Evolutionary conservation across 352 stramenopile genomes (phyloP).

Genomic region (Phytophthora idaei): DNA sequence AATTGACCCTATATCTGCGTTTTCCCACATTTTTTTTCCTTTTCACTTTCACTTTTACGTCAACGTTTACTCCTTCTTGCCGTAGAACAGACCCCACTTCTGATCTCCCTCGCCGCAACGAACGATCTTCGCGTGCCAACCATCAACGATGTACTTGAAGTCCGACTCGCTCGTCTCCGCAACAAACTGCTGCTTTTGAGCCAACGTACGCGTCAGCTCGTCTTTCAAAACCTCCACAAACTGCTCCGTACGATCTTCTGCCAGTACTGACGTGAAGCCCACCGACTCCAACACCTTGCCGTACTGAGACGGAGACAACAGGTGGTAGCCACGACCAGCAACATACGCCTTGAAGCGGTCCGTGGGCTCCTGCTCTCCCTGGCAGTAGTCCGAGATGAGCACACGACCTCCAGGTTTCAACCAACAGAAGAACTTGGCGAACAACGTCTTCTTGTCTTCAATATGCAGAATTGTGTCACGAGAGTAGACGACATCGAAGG

Average conservation of each 20-base stretch:
- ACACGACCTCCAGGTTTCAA: conserved; percentile 67
- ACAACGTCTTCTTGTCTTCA: conserved; percentile 60
- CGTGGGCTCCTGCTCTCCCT: conserved; percentile 52
- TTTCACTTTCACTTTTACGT: background rate
- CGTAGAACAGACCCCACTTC: conserved; percentile 82
- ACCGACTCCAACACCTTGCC: conserved; percentile 52
- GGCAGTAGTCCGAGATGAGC: conserved; percentile 78
- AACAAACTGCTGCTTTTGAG: conserved; percentile 71
- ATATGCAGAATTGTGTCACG: conserved; percentile 83
- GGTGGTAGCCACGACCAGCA: conserved; percentile 63
- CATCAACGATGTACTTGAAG: conserved; percentile 71
- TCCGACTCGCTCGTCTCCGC: conserved; percentile 68
- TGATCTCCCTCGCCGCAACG: conserved; percentile 71
- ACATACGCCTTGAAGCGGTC: conserved; percentile 70
- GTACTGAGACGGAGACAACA: conserved; percentile 68
- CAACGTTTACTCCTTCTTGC: conserved; percentile 47
- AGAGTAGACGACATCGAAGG: conserved; percentile 80
- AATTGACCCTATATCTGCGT: background rate
- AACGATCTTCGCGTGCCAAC: conserved; percentile 73
- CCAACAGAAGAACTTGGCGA: conserved; percentile 70
- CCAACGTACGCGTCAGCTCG: conserved; percentile 58
- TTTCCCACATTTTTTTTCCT: too few relatives aligned
- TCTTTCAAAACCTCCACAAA: conserved; percentile 72
- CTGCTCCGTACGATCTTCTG: conserved; percentile 72
- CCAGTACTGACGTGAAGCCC: conserved; percentile 58